Conservation (phyloP, 1,284 basidiomycete species). For the Pseudozyma pruni region DNA sequence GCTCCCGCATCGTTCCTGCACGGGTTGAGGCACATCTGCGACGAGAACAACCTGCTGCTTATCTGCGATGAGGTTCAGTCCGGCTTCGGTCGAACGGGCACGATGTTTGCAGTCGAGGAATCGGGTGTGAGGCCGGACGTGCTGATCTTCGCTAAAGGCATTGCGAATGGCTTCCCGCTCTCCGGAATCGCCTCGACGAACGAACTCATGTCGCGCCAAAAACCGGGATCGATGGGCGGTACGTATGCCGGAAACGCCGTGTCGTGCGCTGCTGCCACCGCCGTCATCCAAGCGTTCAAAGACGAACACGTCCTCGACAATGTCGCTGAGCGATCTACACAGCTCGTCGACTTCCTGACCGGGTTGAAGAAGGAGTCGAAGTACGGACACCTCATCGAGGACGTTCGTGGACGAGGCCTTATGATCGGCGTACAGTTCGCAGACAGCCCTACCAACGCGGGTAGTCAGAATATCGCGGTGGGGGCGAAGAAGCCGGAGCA, state of each 20-base stretch:
- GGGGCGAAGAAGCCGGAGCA: constrained; percentile 27
- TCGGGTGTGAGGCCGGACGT: constrained; percentile 83
- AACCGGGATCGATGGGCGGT: constrained; percentile 80
- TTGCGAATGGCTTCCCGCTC: constrained; percentile 93
- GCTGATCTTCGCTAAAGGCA: constrained; percentile 88
- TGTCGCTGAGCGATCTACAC: constrained; percentile 54
- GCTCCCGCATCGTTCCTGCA: constrained; percentile 83
- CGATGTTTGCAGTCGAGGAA: constrained; percentile 78
- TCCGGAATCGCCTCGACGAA: constrained; percentile 84
- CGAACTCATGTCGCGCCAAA: constrained; percentile 82
- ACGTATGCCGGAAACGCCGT: constrained; percentile 66
- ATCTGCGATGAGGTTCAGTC: constrained; percentile 99
- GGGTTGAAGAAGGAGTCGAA: constrained; percentile 36
- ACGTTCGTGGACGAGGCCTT: constrained; percentile 61
- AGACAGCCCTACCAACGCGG: constrained; percentile 8
- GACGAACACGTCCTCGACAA: constrained; percentile 63
- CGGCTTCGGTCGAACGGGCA: constrained; percentile 65
- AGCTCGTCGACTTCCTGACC: constrained; percentile 55
- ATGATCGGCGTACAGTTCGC: constrained; percentile 66
- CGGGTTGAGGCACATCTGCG: constrained; percentile 84
- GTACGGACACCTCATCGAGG: constrained; percentile 58
- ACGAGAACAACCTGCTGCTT: constrained; percentile 85
- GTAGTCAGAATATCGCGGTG: constrained; percentile 20
- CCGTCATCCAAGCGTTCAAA: constrained; percentile 58
- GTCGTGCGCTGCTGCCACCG: constrained; percentile 58